phyloP scores from a whole-genome alignment of 2,329 filamentous ascomycete genomes.

The Beauveria pseudobassiana region DNA sequence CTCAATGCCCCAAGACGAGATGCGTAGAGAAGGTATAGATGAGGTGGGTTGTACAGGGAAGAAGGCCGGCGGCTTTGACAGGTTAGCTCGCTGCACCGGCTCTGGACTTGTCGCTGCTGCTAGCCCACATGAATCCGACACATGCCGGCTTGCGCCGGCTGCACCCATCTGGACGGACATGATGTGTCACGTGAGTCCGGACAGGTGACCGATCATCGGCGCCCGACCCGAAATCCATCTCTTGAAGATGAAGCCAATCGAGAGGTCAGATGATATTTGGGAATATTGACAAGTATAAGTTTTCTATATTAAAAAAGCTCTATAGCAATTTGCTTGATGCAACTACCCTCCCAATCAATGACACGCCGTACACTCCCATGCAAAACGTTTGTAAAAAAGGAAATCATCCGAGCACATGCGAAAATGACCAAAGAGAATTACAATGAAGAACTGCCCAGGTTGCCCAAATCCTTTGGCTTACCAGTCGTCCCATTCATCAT shows the following conservation, averaged over 20 bases:
- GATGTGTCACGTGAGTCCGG: conserved; percentile 26
- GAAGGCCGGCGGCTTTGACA: conserved; percentile 1
- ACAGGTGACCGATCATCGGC: conserved; percentile 8
- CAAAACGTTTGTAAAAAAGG: conserved; percentile 1
- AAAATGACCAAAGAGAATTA: background rate
- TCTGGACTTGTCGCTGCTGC: background rate
- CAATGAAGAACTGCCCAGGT: background rate
- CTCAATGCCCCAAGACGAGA: conserved; percentile 20
- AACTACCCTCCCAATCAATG: background rate
- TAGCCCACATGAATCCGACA: conserved; percentile 1
- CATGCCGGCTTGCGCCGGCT: conserved; percentile 38
- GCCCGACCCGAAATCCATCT: conserved; percentile 6
- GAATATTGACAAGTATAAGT: background rate
- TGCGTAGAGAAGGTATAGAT: conserved; percentile 13
- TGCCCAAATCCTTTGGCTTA: conserved; percentile 24
- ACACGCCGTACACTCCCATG: conserved; percentile 11
- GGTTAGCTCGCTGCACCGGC: background rate
- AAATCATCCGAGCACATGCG: background rate
- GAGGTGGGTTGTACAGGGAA: conserved; percentile 4
- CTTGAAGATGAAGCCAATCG: background rate
- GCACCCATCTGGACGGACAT: conserved; percentile 27
- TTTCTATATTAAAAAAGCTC: background rate
- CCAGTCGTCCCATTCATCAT: conserved; percentile 61
- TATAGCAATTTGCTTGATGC: conserved; percentile 9
- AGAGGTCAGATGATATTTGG: background rate